Evolutionary conservation across 768 basidiomycete genomes (phyloP), one percentile per base, ranked within the genome.

Genomic region (Amanita muscaria): DNA sequence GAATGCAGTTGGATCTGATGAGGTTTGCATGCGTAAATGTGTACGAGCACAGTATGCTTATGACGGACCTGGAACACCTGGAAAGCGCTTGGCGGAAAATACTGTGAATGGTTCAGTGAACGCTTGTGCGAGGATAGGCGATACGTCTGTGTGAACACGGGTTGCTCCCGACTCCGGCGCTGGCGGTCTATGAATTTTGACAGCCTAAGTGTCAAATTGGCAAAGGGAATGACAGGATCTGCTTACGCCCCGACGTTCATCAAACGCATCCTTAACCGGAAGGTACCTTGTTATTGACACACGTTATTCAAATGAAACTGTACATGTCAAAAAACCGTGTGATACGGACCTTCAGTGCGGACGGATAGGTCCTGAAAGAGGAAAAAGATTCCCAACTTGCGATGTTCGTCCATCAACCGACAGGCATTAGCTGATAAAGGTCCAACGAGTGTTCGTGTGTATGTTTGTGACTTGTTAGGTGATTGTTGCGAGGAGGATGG

Each of bases 311-410:
- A 15, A 27, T 33, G 41, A 31, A 51, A 46, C 43, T 40, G 51
- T 42, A 46, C 19, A 46, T n/a, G n/a, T n/a, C 18, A 36, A 18
- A 30, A 21, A 36, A 15, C 14, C 49, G 52, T 15, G 14, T 12
- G 31, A 14, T 49, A 57, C 62, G 34, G 34, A 83, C 88, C 88
- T 76, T 97, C 93, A 15, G 88, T 93, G 46, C 93, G 77, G 38
- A 97, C 86, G 36, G 88, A 91, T 42, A 97, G 65, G 65, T 96
- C 93, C 60, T 91, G 90, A 66, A 93, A 90, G 49, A 96, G 80
- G 68, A 96, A 97, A 64, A 90, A 97, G 50, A 96, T 83, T 5
- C 92, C 93, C 40, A 77, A 73, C 50, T 82, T 80, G 49, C 85
- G 82, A 61, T 91, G 79, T 57, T 90, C 87, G 58, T 94, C 91